Base-by-base conservation (phyloP, 176 grass and related monocot species). In the Poa annua region DNA sequence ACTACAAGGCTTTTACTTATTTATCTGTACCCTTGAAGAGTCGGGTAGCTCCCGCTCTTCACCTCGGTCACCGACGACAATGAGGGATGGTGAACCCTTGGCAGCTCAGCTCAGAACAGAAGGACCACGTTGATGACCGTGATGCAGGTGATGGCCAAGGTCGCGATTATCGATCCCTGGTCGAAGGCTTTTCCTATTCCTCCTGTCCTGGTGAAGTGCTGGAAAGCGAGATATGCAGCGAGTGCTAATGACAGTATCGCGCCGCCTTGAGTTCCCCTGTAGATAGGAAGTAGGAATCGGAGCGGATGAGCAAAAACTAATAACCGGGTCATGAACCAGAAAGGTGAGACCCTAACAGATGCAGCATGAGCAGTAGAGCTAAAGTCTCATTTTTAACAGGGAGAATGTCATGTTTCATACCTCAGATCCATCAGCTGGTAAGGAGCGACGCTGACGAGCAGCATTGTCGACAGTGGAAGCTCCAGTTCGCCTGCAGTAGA, bases 191-290 rank as follows among this genome's bases (percentile, higher is more conserved):
- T 99, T 75, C 70, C 57, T 42, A 94, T 48, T 65, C 87, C 70
- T 57, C 91, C 89, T 3, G 88, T 74, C 78, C 89, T 89, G 49
- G 93, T 95, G 74, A 96, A 92, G 73, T 99, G 96, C 64, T 99
- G 96, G 70, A 96, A 93, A 25, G 93, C 96, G 7, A 99, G 85
- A 48, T 83, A 96, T 6, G 34, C 87, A 0, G 96, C 87, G 45
- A 99, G 85, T 20, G 85, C 96, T 85, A 99, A 49, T 19, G 96
- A 91, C 53, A 99, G 42, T 68, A 89, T 78, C 35, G 87, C 74
- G 75, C 96, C 91, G n/a, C 89, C 91, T 88, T 95, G 93, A 81
- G 87, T 96, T 69, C 87, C 93, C 87, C 96, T 98, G 85, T 74
- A 55, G 19, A 35, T 16, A 3, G 39, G 59, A 82, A 78, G 54